A percentile compares a stretch with the other conserved stretches of the same genome.
Conservation (phyloP, 2,329 filamentous ascomycete species). For the Graphium sp. region DNA sequence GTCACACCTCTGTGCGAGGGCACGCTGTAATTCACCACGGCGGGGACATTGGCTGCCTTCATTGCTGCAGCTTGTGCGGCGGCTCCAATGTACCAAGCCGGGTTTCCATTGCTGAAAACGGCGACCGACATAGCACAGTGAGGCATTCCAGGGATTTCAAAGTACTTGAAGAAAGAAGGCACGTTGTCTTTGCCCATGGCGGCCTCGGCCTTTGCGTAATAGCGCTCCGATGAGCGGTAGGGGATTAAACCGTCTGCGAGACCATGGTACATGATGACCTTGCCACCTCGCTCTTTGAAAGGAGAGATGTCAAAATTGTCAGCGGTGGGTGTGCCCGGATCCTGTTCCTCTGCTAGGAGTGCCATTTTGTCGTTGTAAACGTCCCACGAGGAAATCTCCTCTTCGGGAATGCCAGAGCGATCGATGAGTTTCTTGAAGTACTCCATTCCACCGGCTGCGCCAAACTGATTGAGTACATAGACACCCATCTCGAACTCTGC, state of each 20-base stretch:
- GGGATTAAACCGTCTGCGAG: slow-evolving; percentile 20
- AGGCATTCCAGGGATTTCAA: slow-evolving; percentile 30
- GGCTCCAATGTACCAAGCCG: slow-evolving; percentile 22
- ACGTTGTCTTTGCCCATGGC: slow-evolving; percentile 16
- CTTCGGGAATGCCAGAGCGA: too few species aligned
- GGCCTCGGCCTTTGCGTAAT: slow-evolving; percentile 21
- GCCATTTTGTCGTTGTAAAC: slow-evolving; percentile 16
- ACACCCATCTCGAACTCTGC: slow-evolving; percentile 19
- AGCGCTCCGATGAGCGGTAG: slow-evolving; percentile 15
- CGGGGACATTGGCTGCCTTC: neutral
- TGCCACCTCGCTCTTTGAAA: slow-evolving; percentile 19
- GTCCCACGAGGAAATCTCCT: slow-evolving; percentile 9
- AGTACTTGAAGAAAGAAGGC: slow-evolving; percentile 30
- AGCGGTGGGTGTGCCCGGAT: slow-evolving; percentile 19
- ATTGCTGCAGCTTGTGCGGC: slow-evolving; percentile 8
- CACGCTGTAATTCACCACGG: slow-evolving; percentile 1
- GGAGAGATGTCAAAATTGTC: slow-evolving; percentile 17
- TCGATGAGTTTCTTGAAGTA: too few species aligned
- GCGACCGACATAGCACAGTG: slow-evolving; percentile 27
- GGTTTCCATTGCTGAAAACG: slow-evolving; percentile 12
- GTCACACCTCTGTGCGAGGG: neutral
- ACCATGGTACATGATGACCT: slow-evolving; percentile 26
- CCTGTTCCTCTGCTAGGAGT: slow-evolving; percentile 12
- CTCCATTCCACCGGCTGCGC: neutral
- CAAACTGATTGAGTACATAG: neutral